Percentiles rank a stretch among this genome's conserved stretches.
Evolutionary conservation across 2,329 filamentous ascomycete genomes (phyloP).

Genomic region (Colletotrichum melonis): DNA sequence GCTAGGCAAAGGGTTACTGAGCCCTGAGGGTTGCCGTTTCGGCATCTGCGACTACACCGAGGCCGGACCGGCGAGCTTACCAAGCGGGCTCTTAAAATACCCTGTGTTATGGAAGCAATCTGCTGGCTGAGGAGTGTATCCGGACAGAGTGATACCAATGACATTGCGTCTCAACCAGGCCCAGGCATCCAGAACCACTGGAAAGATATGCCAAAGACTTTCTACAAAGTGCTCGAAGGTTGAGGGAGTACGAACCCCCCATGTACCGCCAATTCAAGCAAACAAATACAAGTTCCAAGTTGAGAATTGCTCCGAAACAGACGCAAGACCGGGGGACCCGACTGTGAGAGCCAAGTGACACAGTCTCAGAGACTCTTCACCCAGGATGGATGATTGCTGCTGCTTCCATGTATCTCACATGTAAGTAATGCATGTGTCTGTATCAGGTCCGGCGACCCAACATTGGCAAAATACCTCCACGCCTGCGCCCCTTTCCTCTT

Average conservation of each 20-base stretch:
- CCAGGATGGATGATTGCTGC: neutral
- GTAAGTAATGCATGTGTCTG: neutral
- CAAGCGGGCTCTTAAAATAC: conserved; percentile 20
- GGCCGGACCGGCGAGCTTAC: conserved; percentile 7
- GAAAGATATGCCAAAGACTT: neutral
- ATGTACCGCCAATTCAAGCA: neutral
- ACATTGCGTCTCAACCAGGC: neutral
- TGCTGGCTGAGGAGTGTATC: neutral
- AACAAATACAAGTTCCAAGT: neutral
- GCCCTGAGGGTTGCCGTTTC: neutral
- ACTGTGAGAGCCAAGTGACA: neutral
- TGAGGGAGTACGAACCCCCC: neutral
- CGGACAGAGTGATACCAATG: neutral
- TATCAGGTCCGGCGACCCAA: neutral
- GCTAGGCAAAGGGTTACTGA: neutral
- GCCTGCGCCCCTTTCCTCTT: conserved; percentile 1
- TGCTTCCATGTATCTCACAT: neutral
- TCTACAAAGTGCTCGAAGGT: neutral
- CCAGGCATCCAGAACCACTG: neutral
- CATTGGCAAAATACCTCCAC: neutral
- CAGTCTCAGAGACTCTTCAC: neutral
- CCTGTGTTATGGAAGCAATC: conserved; percentile 11
- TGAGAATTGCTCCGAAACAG: neutral
- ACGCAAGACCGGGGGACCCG: neutral
- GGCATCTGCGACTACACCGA: neutral